phyloP scores from a whole-genome alignment of 192 early-diverging fungal species.

The Helicostylum pulchrum region DNA sequence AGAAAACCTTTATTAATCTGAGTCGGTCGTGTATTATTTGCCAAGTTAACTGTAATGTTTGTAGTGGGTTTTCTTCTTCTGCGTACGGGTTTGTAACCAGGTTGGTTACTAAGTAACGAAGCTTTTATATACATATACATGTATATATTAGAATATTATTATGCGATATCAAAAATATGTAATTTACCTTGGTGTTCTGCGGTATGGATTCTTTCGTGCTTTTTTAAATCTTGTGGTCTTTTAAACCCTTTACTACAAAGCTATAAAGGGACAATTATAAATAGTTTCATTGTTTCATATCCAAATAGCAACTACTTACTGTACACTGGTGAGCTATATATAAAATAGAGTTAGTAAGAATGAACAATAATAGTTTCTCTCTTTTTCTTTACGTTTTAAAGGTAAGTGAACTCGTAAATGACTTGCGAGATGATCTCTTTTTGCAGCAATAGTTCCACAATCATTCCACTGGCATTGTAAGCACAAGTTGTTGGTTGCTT shows the following conservation, averaged over 20 bases:
- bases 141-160: no score
- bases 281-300: not conserved
- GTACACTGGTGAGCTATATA: slow-evolving; percentile 18
- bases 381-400: slow-evolving; percentile 18
- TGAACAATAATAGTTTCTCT: not conserved
- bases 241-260: slow-evolving; percentile 74
- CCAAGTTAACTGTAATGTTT: not conserved
- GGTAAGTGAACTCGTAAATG: slow-evolving; percentile 31
- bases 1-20: not conserved
- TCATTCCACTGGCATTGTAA: slow-evolving; percentile 85
- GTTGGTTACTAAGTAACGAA: slow-evolving; percentile 29
- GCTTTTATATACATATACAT: no score
- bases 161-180: not conserved
- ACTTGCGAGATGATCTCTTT: slow-evolving; percentile 32
- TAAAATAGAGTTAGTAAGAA: not conserved
- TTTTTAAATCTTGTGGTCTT: slow-evolving; percentile 93
- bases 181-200: slow-evolving; percentile 36
- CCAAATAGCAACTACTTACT: slow-evolving; percentile 7
- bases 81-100: slow-evolving; percentile 28
- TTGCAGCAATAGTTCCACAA: slow-evolving; percentile 54
- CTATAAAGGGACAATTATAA: slow-evolving; percentile 1
- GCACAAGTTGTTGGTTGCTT: slow-evolving; percentile 79
- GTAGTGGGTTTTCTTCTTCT: slow-evolving; percentile 8
- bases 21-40: not conserved
- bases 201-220: slow-evolving; percentile 84